Conservation (phyloP, 768 basidiomycete species). For the Pulveroboletus sp. region DNA sequence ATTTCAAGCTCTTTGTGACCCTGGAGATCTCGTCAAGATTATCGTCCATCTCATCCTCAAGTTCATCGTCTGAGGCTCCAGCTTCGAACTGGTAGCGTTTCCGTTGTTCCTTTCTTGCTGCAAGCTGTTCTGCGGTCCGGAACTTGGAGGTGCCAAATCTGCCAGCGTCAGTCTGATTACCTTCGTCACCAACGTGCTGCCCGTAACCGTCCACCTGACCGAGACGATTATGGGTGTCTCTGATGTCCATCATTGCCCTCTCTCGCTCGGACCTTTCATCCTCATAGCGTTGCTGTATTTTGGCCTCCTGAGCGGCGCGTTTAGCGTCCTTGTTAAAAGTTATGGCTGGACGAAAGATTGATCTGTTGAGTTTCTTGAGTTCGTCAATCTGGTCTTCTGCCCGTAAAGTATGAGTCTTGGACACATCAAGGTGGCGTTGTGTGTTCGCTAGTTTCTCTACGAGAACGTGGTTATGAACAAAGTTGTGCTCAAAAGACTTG, state of each 20-base stretch:
- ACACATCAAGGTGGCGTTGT: slow-evolving; percentile 88
- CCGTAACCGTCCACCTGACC: slow-evolving; percentile 68
- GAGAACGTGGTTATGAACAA: neutral
- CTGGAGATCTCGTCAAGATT: slow-evolving; percentile 86
- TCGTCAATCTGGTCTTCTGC: slow-evolving; percentile 94
- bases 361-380: slow-evolving; percentile 88
- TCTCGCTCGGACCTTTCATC: slow-evolving; percentile 83
- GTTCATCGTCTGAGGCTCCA: slow-evolving; percentile 84
- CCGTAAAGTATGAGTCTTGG: slow-evolving; percentile 79
- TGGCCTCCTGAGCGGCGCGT: slow-evolving; percentile 80
- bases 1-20: slow-evolving; percentile 72
- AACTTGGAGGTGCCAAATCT: slow-evolving; percentile 38
- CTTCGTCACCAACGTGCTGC: slow-evolving; percentile 43
- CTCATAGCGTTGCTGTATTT: slow-evolving; percentile 79
- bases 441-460: slow-evolving; percentile 87
- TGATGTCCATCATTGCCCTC: slow-evolving; percentile 78
- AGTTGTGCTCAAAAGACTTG: neutral
- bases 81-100: slow-evolving; percentile 90
- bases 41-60: slow-evolving; percentile 90
- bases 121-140: slow-evolving; percentile 48
- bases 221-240: slow-evolving; percentile 82
- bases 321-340: slow-evolving; percentile 92
- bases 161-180: slow-evolving; percentile 27
- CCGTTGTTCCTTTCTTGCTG: slow-evolving; percentile 61
- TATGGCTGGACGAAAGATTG: slow-evolving; percentile 90